phyloP scores from a whole-genome alignment of 2,329 filamentous ascomycete species.

The Aspergillus fumigatiaffinis region DNA sequence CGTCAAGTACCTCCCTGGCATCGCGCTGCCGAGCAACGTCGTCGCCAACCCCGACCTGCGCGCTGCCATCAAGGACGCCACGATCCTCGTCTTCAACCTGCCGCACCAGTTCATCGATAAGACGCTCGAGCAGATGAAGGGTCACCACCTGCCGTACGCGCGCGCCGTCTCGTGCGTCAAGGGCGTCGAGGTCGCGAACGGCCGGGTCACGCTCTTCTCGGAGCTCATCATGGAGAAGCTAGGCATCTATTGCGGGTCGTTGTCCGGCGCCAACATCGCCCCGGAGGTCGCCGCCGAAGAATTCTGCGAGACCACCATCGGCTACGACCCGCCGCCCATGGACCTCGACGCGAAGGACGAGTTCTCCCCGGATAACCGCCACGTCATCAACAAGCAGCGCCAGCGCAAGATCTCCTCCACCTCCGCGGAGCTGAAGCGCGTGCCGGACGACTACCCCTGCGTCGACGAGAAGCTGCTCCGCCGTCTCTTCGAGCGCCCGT shows the following conservation, averaged over 20 bases:
- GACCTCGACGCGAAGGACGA: conserved; percentile 62
- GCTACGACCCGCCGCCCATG: conserved; percentile 82
- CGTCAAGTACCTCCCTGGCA: conserved; percentile 86
- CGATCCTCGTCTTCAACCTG: conserved; percentile 89
- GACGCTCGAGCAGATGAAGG: conserved; percentile 65
- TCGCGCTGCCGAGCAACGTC: conserved; percentile 69
- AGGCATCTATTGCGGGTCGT: conserved; percentile 87
- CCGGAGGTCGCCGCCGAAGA: conserved; percentile 87
- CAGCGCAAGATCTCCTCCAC: conserved; percentile 62
- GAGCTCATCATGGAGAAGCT: conserved; percentile 84
- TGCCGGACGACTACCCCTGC: conserved; percentile 74
- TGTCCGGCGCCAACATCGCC: conserved; percentile 90
- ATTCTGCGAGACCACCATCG: conserved; percentile 90
- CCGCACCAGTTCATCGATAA: conserved; percentile 61
- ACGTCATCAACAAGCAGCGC: conserved; percentile 43
- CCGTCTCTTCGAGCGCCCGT: conserved; percentile 81
- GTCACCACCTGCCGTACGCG: conserved; percentile 80
- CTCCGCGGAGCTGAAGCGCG: conserved; percentile 63
- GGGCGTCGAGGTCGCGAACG: conserved; percentile 81
- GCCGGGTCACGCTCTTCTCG: conserved; percentile 78
- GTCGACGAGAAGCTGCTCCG: conserved; percentile 77
- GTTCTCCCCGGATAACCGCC: conserved; percentile 39
- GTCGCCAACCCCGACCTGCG: conserved; percentile 32
- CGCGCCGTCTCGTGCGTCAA: conserved; percentile 94
- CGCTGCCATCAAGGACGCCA: conserved; percentile 72